Evolutionary conservation across 495 filamentous ascomycete species (phyloP), one percentile per base, ranked within the genome.

Genomic region (Xylaria acuta): DNA sequence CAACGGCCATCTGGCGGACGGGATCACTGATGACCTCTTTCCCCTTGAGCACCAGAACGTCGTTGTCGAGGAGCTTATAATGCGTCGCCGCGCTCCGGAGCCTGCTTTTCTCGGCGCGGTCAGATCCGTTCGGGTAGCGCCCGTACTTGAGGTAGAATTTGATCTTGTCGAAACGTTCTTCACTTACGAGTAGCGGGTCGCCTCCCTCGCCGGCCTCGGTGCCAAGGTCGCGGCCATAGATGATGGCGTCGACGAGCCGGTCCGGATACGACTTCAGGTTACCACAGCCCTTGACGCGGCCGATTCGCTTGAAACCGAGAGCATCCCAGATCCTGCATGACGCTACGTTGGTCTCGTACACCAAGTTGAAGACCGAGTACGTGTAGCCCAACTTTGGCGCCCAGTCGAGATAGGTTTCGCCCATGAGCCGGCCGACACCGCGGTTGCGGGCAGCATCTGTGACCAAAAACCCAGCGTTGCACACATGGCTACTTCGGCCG

Each of bases 161-260:
- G 76, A 99, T 99, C 84, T 98, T 99, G 84, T 98, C 95, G 84
- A 98, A 98, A 72, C 96, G 92, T 81, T 98, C 95, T 86, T 97
- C 95, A 78, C 92, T 94, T 75, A 97, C 92, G 75, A 92, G 93
- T 79, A 97, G 94, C 75, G 97, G 94, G 71, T 90, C 91, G 76
- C 80, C 82, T 73, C 73, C 78, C 9, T 79, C 80, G 49, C 76
- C 78, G 77, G 75, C 78, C 66, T 80, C 72, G 40, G 72, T 66
- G 45, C 75, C 77, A 20, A 99, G 88, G 75, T 97, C 94, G 32
- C 97, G 89, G 3, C 97, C 96, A 80, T 96, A 99, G 67, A 98
- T 97, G 80, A 98, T 97, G 63, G 96, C 97, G 81, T 99, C 97
- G 54, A 98, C 90, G 56, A 92, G 87, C 73, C 93, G 89, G 71